These are phyloP conservation scores for Peniophora sp. DNA, from an alignment of 1,284 basidiomycete species.

Conservation along the genomic window DNA sequence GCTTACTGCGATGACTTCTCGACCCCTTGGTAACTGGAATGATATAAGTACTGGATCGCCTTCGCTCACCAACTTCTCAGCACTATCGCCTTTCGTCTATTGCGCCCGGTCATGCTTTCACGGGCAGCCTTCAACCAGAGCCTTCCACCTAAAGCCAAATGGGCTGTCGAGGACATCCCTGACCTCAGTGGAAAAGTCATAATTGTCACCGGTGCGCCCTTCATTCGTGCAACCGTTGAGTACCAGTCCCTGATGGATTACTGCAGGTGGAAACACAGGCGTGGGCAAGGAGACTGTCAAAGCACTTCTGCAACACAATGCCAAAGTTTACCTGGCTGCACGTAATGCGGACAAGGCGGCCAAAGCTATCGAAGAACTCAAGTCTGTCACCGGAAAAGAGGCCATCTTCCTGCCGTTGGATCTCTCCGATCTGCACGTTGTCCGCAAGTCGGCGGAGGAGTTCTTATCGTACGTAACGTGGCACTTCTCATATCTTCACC, in stretches of 20 bases:
- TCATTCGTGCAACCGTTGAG: not conserved
- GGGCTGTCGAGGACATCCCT: constrained; percentile 12
- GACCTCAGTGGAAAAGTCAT: constrained; percentile 15
- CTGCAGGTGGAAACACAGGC: constrained; percentile 16
- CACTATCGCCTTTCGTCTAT: too few relatives aligned
- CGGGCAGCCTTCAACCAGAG: constrained; percentile 5
- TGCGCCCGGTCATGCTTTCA: not conserved
- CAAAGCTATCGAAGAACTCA: constrained; percentile 34
- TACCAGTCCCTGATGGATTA: not conserved
- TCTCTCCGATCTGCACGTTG: constrained; percentile 33
- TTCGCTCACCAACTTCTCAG: too few relatives aligned
- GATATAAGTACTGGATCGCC: too few relatives aligned
- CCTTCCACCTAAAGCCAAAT: constrained; percentile 10
- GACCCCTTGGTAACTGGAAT: too few relatives aligned
- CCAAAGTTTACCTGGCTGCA: constrained; percentile 47
- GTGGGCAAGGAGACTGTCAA: constrained; percentile 18
- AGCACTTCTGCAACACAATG: constrained; percentile 19
- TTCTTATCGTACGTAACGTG: constrained; percentile 25
- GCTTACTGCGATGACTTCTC: too few relatives aligned
- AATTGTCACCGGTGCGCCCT: constrained; percentile 9
- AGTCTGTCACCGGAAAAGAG: constrained; percentile 25
- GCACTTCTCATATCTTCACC: not conserved
- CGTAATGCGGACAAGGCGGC: constrained; percentile 32
- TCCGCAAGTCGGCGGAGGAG: constrained; percentile 30
- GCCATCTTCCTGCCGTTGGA: constrained; percentile 42